These are phyloP conservation scores for Aureobasidium sp. DNA, from an alignment of 2,329 filamentous ascomycete genomes.

Conservation along the genomic window DNA sequence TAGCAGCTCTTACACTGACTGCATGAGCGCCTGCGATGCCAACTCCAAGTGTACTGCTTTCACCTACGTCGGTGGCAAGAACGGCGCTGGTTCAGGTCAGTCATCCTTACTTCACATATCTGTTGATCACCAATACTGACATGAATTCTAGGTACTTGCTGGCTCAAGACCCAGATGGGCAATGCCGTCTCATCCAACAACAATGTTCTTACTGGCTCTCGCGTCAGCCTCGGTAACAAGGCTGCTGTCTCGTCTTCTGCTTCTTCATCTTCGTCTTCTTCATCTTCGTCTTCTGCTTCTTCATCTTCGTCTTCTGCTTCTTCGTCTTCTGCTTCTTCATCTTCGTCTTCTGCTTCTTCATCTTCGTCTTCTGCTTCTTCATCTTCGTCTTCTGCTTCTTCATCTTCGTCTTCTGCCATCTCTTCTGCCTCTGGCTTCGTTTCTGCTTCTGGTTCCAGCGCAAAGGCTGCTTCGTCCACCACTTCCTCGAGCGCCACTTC, in stretches of 20 bases:
- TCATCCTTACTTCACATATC: neutral
- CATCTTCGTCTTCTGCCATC: neutral
- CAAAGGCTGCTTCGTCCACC: neutral
- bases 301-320: neutral
- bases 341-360: too few species aligned
- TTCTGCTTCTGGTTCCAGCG: slow-evolving; percentile 12
- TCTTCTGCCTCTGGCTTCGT: slow-evolving; percentile 10
- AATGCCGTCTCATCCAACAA: neutral
- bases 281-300: too few species aligned
- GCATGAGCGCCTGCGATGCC: slow-evolving; percentile 16
- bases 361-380: too few species aligned
- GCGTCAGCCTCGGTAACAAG: slow-evolving; percentile 5
- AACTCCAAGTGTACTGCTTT: slow-evolving; percentile 16
- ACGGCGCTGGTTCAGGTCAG: slow-evolving; percentile 6
- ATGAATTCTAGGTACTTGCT: slow-evolving; percentile 13
- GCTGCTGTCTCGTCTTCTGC: neutral
- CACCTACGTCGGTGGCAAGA: slow-evolving; percentile 16
- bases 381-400: too few species aligned
- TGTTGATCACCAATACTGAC: neutral
- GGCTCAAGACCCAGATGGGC: slow-evolving; percentile 17
- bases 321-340: too few species aligned
- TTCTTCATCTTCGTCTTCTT: too few species aligned
- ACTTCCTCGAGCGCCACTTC: slow-evolving; percentile 2
- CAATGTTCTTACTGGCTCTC: slow-evolving; percentile 11
- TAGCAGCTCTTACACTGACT: slow-evolving; percentile 16